These are phyloP conservation scores for Gynostemma pentaphyllum DNA, from an alignment of 306 rosid genomes.

Conservation along the genomic window DNA sequence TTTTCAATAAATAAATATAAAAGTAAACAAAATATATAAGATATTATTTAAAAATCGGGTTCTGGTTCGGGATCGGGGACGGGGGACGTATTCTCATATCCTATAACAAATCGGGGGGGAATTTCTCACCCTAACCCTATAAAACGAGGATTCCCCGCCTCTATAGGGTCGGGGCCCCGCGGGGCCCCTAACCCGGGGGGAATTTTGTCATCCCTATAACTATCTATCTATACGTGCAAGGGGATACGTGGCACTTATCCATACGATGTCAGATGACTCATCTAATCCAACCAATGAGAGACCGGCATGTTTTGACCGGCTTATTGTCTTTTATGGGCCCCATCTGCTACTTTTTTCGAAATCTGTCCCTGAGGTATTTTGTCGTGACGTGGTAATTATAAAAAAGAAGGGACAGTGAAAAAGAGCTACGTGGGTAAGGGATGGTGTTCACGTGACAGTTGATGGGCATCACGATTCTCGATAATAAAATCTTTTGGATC, in stretches of 20 bases:
- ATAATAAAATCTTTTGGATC: background rate
- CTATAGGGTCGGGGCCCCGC: too few relatives aligned
- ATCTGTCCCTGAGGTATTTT: background rate
- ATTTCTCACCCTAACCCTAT: too few relatives aligned
- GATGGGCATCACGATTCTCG: background rate
- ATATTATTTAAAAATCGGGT: too few relatives aligned
- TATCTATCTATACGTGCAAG: too few relatives aligned
- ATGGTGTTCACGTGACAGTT: background rate
- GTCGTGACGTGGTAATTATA: conserved; percentile 5
- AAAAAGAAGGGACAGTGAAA: background rate
- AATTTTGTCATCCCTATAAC: too few relatives aligned
- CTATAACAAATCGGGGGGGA: too few relatives aligned
- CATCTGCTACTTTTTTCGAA: background rate
- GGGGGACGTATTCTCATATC: too few relatives aligned
- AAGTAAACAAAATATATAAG: too few relatives aligned
- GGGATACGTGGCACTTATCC: background rate
- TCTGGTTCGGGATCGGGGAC: too few relatives aligned
- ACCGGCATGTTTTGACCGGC: background rate
- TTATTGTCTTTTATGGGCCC: background rate
- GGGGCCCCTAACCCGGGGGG: too few relatives aligned
- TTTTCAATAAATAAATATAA: too few relatives aligned
- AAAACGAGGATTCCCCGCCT: too few relatives aligned
- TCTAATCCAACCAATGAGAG: background rate
- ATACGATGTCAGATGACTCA: conserved; percentile 7
- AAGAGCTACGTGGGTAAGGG: background rate